A percentile compares a stretch with the other conserved stretches of the same genome.
phyloP scores from a whole-genome alignment of 2,329 filamentous ascomycete species.

The Berkeleyomyces rouxiae region DNA sequence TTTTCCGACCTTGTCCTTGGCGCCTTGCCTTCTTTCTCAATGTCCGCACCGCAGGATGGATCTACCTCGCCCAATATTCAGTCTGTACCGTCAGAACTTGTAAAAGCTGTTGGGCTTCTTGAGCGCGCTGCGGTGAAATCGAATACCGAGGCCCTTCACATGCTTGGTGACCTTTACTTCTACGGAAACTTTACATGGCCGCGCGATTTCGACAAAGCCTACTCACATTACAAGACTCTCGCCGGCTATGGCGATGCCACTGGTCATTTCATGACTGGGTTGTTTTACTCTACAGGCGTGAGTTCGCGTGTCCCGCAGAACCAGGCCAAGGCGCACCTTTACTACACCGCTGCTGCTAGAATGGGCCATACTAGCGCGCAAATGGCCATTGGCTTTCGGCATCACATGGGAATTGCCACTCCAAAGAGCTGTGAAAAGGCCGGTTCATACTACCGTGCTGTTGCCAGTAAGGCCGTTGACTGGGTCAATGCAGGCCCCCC shows the following conservation, averaged over 20 bases:
- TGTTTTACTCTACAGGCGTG: slow-evolving; percentile 90
- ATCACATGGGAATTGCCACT: slow-evolving; percentile 72
- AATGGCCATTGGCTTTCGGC: slow-evolving; percentile 82
- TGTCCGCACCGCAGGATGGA: slow-evolving; percentile 7
- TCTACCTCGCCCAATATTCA: not conserved
- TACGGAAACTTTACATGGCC: slow-evolving; percentile 87
- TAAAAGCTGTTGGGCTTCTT: slow-evolving; percentile 35
- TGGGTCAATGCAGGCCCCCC: slow-evolving; percentile 85
- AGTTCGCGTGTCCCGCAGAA: slow-evolving; percentile 66
- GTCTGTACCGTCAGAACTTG: slow-evolving; percentile 1
- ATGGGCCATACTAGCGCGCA: slow-evolving; percentile 70
- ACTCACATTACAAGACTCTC: slow-evolving; percentile 63
- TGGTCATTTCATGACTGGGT: slow-evolving; percentile 85
- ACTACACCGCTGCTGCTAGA: slow-evolving; percentile 85
- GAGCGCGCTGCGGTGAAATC: slow-evolving; percentile 36
- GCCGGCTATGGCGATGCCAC: slow-evolving; percentile 72
- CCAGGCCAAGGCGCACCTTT: slow-evolving; percentile 80
- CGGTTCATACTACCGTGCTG: slow-evolving; percentile 75
- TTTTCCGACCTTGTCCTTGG: not conserved
- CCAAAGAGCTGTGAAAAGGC: slow-evolving; percentile 74
- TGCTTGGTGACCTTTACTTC: slow-evolving; percentile 90
- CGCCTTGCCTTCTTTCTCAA: slow-evolving; percentile 10
- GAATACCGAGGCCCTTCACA: slow-evolving; percentile 70
- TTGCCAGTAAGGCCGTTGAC: slow-evolving; percentile 79
- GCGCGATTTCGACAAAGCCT: slow-evolving; percentile 62